Evolutionary conservation across 495 filamentous ascomycete species (phyloP), one percentile per base, ranked within the genome.

Genomic region (Podospora sp.): DNA sequence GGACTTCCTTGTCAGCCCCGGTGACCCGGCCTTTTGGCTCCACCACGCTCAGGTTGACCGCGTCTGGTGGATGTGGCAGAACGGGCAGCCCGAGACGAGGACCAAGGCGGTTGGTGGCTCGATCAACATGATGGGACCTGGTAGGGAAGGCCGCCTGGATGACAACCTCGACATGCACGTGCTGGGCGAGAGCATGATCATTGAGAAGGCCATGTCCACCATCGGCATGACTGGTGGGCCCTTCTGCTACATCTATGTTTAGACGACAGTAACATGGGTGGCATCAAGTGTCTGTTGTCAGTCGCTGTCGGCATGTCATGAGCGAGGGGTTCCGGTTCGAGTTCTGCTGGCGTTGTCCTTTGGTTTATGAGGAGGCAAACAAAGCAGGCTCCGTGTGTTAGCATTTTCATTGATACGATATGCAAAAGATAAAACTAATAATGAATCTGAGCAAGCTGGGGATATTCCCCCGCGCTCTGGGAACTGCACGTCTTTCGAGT

Each of bases 31-130:
- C 40, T 46, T 46, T 14, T 46, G 40, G 40, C 40, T 46, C 12
- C 40, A 46, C 16, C 40, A 46, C 40, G 40, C 11, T 2, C 40
- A 46, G 40, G 14, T 46, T 14, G 40, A 46, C 40, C 40, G 40
- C 12, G 40, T 46, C 12, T 46, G 40, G 40, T 89, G 87, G 84
- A 86, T 87, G n/a, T 92, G 90, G 90, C 89, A 92, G 77, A 83
- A 81, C 50, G 72, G 83, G 67, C 81, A 91, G 65, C 69, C 79
- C 21, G 65, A 68, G 57, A 76, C 76, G 14, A 74, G 87, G 52
- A 60, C 73, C 57, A 20, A 20, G n/a, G 71, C 76, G 52, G 65
- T 73, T 7, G 69, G 69, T 33, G 46, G 62, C 22, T 71, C 72
- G 18, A n/a, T 35, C 9, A 71, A 67, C 0, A 69, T 71, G 65